Evolutionary conservation across 2,329 filamentous ascomycete species (phyloP), one percentile per base, ranked within the genome.

Genomic region (Talaromyces albobiverticillius): DNA sequence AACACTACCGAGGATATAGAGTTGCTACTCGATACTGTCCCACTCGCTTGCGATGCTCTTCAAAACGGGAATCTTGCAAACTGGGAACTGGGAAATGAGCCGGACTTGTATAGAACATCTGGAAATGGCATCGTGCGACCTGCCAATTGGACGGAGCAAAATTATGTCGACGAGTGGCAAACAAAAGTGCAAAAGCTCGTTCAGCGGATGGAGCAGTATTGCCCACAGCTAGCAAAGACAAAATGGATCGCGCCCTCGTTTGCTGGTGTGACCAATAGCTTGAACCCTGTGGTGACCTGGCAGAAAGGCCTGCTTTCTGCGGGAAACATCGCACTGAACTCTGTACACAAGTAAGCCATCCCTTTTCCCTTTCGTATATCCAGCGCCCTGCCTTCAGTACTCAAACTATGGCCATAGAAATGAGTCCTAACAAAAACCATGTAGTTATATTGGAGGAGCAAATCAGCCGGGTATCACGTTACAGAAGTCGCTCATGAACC

Each of bases 21-120:
- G n/a, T n/a, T n/a, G n/a, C 18, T 50, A 5, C 16, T 48, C 5
- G 49, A 52, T 31, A 45, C 42, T 11, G 54, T 53, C 5, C 49
- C 54, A 13, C 23, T 52, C 10, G 54, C 43, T 14, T 56, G 54
- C 16, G 38, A 47, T 20, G 54, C 54, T 13, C 41, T 53, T 25
- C 25, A 31, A 31, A 23, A 34, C 22, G 54, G 36, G 11, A 40
- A 49, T n/a, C 36, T 56, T n/a, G 20, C 32, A 18, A 26, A 14
- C 16, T 56, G 54, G 54, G 54, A 56, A 26, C n/a, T 41, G 9
- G 54, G 54, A 2, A 56, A 56, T 32, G 54, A 56, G 23, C 54
- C 54, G 1, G 49, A 56, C 18, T 29, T 56, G 23, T 53, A 47
- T 23, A 42, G 40, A 18, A 54, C 46, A 2, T 54, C 52, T 11